These are phyloP conservation scores for Dichotomopilus funicola DNA, from an alignment of 2,329 filamentous ascomycete genomes.

Conservation along the genomic window DNA sequence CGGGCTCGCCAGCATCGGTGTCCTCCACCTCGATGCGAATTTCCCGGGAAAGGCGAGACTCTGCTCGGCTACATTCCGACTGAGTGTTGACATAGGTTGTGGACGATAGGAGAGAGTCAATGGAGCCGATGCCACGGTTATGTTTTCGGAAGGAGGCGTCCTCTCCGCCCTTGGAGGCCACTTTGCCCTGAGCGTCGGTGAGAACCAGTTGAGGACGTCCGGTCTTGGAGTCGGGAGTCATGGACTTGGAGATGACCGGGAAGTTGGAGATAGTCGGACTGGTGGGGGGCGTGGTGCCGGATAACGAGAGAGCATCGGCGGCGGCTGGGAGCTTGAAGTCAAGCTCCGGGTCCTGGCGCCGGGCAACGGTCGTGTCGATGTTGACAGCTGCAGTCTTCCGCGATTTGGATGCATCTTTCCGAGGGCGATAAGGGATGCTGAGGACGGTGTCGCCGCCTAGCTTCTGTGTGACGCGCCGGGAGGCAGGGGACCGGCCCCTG, in stretches of 20 bases:
- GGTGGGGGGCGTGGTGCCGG: slow-evolving; percentile 22
- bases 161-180: slow-evolving; percentile 6
- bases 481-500: slow-evolving; percentile 22
- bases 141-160: slow-evolving; percentile 19
- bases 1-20: slow-evolving; percentile 5
- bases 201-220: slow-evolving; percentile 15
- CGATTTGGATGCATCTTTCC: slow-evolving; percentile 15
- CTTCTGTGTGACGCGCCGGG: slow-evolving; percentile 24
- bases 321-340: slow-evolving; percentile 6
- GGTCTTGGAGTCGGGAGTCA: slow-evolving; percentile 14
- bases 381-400: slow-evolving; percentile 20
- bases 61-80: slow-evolving; percentile 23
- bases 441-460: slow-evolving; percentile 18
- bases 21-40: slow-evolving; percentile 17
- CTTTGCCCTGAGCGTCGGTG: slow-evolving; percentile 10
- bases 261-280: slow-evolving; percentile 20
- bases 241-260: slow-evolving; percentile 10
- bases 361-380: slow-evolving; percentile 9
- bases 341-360: slow-evolving; percentile 7
- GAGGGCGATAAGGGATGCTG: slow-evolving; percentile 19
- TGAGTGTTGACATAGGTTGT: slow-evolving; percentile 25
- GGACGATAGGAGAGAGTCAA: slow-evolving; percentile 23
- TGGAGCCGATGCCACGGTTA: slow-evolving; percentile 23
- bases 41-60: slow-evolving; percentile 21
- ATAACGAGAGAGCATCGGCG: slow-evolving; percentile 21